Percentiles rank a stretch among this genome's conserved stretches.
Evolutionary conservation across 1,284 basidiomycete genomes (phyloP).

Genomic region (Cryptococcus sp.): DNA sequence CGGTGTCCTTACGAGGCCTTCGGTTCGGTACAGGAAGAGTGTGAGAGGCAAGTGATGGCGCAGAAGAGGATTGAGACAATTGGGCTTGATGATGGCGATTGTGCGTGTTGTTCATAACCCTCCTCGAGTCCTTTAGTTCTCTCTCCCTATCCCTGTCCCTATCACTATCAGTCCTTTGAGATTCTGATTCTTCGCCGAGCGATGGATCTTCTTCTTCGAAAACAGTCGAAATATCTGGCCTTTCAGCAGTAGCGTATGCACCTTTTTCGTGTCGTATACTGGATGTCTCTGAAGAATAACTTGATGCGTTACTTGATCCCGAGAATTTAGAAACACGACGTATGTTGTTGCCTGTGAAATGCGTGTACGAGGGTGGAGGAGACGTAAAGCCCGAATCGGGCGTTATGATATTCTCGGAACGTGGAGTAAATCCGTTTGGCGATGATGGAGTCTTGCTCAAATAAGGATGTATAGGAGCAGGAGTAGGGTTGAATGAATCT

Average conservation of each 20-base stretch:
- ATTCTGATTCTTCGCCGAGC: conserved; percentile 5
- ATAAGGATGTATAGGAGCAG: conserved; percentile 10
- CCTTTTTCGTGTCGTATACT: conserved; percentile 5
- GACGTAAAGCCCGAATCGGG: conserved; percentile 7
- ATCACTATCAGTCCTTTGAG: not conserved
- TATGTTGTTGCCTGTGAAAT: conserved; percentile 7
- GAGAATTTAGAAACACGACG: conserved; percentile 25
- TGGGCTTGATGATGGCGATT: not conserved
- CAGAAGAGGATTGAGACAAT: not conserved
- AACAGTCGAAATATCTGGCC: conserved; percentile 34
- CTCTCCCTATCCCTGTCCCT: not conserved
- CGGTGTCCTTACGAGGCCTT: conserved; percentile 21
- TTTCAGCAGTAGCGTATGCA: conserved; percentile 10
- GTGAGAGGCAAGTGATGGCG: not conserved
- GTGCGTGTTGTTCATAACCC: not conserved
- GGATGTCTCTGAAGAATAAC: conserved; percentile 18
- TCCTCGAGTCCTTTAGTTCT: not conserved
- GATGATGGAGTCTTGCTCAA: conserved; percentile 19
- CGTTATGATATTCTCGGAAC: not conserved
- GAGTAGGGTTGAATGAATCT: not conserved
- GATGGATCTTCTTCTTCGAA: conserved; percentile 27
- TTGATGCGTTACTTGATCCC: conserved; percentile 14
- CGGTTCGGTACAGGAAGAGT: not conserved
- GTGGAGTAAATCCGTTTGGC: conserved; percentile 4
- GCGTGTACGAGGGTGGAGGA: conserved; percentile 13